Base-by-base conservation (phyloP, 129 eudicot species). In the Daucus carota region DNA sequence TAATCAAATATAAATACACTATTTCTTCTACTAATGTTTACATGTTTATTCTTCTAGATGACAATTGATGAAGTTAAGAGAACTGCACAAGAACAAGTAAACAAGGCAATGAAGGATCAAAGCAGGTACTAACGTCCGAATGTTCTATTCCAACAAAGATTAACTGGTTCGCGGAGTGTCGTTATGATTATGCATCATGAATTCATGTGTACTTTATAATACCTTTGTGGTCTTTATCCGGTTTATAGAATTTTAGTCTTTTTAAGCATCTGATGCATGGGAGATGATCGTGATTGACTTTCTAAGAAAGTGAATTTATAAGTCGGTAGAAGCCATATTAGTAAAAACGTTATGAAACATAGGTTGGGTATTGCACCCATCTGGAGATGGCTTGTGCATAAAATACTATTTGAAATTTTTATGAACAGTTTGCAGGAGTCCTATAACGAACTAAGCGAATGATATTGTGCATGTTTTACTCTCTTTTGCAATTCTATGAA, bases 1-100 rank as follows among this genome's bases (percentile, higher is more conserved):
- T n/a, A 20, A 43, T 24, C 15, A 42, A 43, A 18, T 43, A 6
- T 6, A 36, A 16, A 3, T 14, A 6, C 11, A 3, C 17, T 28
- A 42, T 15, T 15, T 29, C 43, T 11, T 60, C 12, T 36, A 74
- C 38, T 54, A 34, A n/a, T 54, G 68, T 34, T 36, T 36, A 36
- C 40, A 36, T 36, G 40, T 36, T 29, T 3, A 22, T 50, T 45
- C 46, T 77, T 54, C 75, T 24, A 95, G 99, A 86, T 84, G 86
- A 95, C 96, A 46, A 88, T 95, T 74, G 96, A 95, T 86, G 99
- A 88, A 86, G 97, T 95, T 80, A 95, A 85, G 83, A 97, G 99
- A 34, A 89, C 94, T 70, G 99, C 99, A 79, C 92, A 92, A 76
- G 86, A 88, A 52, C 94, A 89, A 86, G 89, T 95, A 79, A 89